Percentiles rank a stretch among this genome's conserved stretches.
phyloP scores from a whole-genome alignment of 2,329 filamentous ascomycete species.

The Cryphonectria nitschkei region DNA sequence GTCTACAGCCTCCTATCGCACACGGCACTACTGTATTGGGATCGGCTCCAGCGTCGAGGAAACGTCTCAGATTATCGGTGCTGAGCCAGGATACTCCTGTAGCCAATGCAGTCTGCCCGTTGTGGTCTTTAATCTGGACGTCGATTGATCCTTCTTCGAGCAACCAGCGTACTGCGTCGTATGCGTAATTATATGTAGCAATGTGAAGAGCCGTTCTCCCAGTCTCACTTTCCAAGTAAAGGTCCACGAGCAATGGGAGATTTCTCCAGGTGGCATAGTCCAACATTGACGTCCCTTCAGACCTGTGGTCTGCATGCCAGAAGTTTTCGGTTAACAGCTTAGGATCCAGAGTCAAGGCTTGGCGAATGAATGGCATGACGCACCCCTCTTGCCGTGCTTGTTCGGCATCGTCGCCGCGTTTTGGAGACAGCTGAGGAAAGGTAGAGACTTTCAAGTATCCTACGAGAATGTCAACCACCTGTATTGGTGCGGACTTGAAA shows the following conservation, averaged over 20 bases:
- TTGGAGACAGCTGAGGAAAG: not conserved
- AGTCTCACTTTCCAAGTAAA: not conserved
- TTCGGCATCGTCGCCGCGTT: not conserved
- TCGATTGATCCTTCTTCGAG: not conserved
- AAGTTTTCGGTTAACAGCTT: not conserved
- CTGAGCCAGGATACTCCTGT: not conserved
- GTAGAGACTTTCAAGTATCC: not conserved
- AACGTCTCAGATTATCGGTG: not conserved
- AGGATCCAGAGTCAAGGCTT: not conserved
- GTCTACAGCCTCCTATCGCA: fast-evolving
- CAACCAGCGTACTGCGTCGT: not conserved
- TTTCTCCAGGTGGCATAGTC: not conserved
- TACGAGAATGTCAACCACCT: not conserved
- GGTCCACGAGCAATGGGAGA: not conserved
- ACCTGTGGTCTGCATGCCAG: not conserved
- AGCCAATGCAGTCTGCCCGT: not conserved
- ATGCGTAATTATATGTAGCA: no score
- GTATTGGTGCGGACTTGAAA: not conserved
- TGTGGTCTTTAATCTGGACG: not conserved
- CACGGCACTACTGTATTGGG: not conserved
- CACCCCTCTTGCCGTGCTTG: not conserved
- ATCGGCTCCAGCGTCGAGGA: not conserved
- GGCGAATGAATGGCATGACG: not conserved
- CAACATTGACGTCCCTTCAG: not conserved
- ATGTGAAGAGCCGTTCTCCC: not conserved